Conservation (phyloP, 2,329 filamentous ascomycete genomes). For the Alternaria sp. region DNA sequence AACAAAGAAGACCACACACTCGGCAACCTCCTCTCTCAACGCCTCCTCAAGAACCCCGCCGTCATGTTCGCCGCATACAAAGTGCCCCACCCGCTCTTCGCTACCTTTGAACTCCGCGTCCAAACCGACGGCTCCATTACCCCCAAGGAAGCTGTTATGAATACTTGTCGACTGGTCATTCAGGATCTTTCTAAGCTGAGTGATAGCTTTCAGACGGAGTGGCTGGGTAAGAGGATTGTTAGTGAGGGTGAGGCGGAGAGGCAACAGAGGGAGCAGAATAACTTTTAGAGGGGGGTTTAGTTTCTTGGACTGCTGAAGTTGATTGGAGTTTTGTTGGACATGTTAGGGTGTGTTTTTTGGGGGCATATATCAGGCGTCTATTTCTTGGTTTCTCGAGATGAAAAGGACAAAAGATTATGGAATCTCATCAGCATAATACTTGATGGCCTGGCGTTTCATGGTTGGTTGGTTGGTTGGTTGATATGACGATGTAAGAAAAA, state of each 20-base stretch:
- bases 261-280: conserved; percentile 42
- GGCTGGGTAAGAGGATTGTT: conserved; percentile 50
- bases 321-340: background rate
- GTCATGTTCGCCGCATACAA: conserved; percentile 94
- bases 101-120: conserved; percentile 75
- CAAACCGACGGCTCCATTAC: conserved; percentile 90
- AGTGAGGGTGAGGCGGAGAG: conserved; percentile 48
- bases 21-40: conserved; percentile 85
- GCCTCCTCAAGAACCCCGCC: conserved; percentile 83
- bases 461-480: background rate
- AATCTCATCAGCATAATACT: background rate
- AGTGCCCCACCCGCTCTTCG: conserved; percentile 59
- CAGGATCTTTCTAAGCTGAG: conserved; percentile 80
- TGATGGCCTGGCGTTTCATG: conserved; percentile 1
- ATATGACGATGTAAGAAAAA: background rate
- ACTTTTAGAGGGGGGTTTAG: conserved; percentile 26
- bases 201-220: conserved; percentile 88
- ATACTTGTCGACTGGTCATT: conserved; percentile 83
- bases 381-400: background rate
- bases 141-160: conserved; percentile 86
- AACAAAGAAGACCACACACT: conserved; percentile 98
- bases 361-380: conserved; percentile 1
- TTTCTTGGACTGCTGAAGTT: background rate
- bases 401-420: background rate
- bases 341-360: background rate